These are phyloP conservation scores for Agrostemma githago DNA, from an alignment of 148 eudicot genomes.

Conservation along the genomic window DNA sequence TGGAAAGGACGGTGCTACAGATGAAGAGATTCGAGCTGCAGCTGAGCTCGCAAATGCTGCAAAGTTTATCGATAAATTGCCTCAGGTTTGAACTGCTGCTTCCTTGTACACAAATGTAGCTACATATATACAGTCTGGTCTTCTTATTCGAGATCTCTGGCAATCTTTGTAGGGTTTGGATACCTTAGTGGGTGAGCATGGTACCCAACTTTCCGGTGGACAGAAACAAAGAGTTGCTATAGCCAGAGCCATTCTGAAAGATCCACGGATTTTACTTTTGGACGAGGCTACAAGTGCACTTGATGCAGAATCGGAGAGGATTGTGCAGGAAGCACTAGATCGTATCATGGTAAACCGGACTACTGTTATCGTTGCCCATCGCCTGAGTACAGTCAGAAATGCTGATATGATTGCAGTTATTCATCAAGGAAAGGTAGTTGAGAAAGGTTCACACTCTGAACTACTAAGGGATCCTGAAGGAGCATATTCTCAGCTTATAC, in stretches of 20 bases:
- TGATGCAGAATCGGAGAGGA: slow-evolving; percentile 76
- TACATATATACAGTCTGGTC: neutral
- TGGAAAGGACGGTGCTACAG: slow-evolving; percentile 52
- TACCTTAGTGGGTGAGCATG: slow-evolving; percentile 83
- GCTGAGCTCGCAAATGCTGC: slow-evolving; percentile 60
- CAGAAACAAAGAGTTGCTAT: slow-evolving; percentile 90
- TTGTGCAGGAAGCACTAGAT: slow-evolving; percentile 84
- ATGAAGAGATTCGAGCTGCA: slow-evolving; percentile 50
- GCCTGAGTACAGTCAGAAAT: slow-evolving; percentile 68
- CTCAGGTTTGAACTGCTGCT: slow-evolving; percentile 36
- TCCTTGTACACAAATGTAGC: neutral
- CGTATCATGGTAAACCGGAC: slow-evolving; percentile 73
- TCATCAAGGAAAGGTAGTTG: slow-evolving; percentile 68
- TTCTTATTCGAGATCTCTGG: neutral
- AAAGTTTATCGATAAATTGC: slow-evolving; percentile 55
- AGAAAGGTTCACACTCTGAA: slow-evolving; percentile 65
- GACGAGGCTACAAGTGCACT: slow-evolving; percentile 96
- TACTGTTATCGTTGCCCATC: slow-evolving; percentile 78
- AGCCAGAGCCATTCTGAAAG: slow-evolving; percentile 77
- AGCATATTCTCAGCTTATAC: slow-evolving; percentile 70
- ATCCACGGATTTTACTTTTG: slow-evolving; percentile 70
- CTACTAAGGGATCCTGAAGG: slow-evolving; percentile 71
- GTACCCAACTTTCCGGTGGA: slow-evolving; percentile 82
- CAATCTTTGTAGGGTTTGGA: slow-evolving; percentile 53
- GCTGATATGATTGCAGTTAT: slow-evolving; percentile 77